Base-by-base conservation (phyloP, 768 basidiomycete species). In the Tricholoma flavovirens region DNA sequence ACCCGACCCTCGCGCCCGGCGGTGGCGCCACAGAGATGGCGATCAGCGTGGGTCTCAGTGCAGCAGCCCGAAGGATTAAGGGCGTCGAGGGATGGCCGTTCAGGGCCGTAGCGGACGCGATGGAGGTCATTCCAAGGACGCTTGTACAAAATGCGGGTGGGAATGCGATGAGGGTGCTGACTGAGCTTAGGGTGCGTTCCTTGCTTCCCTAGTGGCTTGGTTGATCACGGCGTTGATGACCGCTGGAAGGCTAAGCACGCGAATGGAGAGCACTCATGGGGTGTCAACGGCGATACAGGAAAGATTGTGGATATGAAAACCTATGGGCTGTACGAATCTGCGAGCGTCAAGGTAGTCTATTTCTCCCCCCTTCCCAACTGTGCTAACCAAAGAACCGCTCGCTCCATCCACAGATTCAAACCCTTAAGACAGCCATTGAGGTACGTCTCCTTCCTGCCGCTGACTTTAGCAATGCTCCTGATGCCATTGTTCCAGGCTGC, bases 21-120 rank as follows among this genome's bases (percentile, higher is more conserved):
- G 95, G 96, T 17, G 96, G 97, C 42, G 96, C 97, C 22, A 96
- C 93, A 3, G 97, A 99, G 75, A 98, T 98, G 93, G 97, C 96
- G 0, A 86, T 98, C 71, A 86, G 86, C 33, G 93, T 97, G 3
- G 92, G 88, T 1, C 71, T 98, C 61, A 88, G 90, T 49, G 78
- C 81, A 8, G 90, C 87, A 69, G 90, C 91, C 17, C 78, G 88
- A 64, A 84, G 76, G 46, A 78, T 97, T 57, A 85, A 86, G 14
- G 95, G 96, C 12, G 88, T 94, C 14, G 93, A 95, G 68, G 89
- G 87, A 0, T 93, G 90, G 78, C 93, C 94, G 8, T 94, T 87
- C 74, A 75, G 88, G 45, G 93, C 95, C 22, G 93, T 98, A 10
- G 90, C 90, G 0, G 96, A 98, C 63, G 94, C 97, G 30, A 87